These are phyloP conservation scores for Crithidia mellificae DNA, from an alignment of 208 protist genomes.

Conservation along the genomic window DNA sequence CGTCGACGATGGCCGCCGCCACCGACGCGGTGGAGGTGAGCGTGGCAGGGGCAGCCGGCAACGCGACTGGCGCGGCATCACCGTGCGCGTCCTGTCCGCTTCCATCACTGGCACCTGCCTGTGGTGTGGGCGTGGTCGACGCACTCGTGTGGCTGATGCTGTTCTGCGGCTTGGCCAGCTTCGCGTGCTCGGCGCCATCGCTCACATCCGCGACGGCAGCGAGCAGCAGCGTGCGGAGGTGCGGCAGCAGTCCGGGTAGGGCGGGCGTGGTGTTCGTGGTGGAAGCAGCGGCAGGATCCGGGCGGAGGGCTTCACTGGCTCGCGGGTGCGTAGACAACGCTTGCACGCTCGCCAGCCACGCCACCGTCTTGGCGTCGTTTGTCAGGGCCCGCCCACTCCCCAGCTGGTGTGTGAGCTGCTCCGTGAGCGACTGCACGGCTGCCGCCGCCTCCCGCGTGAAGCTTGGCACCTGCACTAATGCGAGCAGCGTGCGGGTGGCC, in stretches of 20 bases:
- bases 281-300: background rate
- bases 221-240: constrained; percentile 13
- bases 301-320: background rate
- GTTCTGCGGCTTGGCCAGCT: background rate
- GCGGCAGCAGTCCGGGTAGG: constrained; percentile 4
- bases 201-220: constrained; percentile 19
- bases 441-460: background rate
- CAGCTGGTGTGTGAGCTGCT: constrained; percentile 12
- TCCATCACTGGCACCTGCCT: too few relatives aligned
- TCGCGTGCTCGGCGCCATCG: constrained; percentile 7
- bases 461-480: constrained; percentile 13
- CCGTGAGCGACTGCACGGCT: constrained; percentile 9
- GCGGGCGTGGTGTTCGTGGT: background rate
- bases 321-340: constrained; percentile 14
- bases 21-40: constrained; percentile 11
- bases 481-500: constrained; percentile 22
- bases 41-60: background rate
- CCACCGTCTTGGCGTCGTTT: constrained; percentile 28
- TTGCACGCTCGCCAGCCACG: constrained; percentile 31
- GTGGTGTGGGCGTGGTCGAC: too few relatives aligned
- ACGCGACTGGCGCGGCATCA: background rate
- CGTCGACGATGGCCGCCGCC: constrained; percentile 45
- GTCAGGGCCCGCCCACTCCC: constrained; percentile 13
- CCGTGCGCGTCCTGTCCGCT: background rate
- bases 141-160: background rate